Evolutionary conservation across 208 protist species (phyloP).

Genomic region (Trypanosoma caninum): DNA sequence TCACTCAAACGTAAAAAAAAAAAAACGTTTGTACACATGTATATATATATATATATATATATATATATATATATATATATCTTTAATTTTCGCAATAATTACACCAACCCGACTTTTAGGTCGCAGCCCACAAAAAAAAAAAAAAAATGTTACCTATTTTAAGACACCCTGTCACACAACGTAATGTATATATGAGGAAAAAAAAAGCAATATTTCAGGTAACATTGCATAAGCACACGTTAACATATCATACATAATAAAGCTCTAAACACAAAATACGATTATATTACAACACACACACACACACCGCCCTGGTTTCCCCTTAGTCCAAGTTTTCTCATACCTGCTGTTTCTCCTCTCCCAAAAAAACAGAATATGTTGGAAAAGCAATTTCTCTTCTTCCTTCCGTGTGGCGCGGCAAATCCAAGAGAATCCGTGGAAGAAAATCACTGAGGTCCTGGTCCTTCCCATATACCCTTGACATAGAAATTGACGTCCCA

Average conservation of each 20-base stretch:
- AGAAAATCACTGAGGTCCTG: constrained; percentile 85
- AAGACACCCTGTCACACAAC: too few species aligned
- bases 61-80: not conserved
- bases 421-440: constrained; percentile 72
- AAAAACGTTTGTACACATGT: not conserved
- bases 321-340: too few species aligned
- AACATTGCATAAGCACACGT: too few species aligned
- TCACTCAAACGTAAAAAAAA: not conserved
- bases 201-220: too few species aligned
- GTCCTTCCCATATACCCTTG: constrained; percentile 71
- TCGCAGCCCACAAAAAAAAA: not conserved
- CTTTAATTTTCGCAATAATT: too few species aligned
- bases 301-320: not conserved
- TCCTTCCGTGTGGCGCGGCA: constrained; percentile 53
- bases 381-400: constrained; percentile 52
- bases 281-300: too few species aligned
- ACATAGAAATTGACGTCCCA: constrained; percentile 66
- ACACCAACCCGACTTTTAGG: too few species aligned
- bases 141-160: too few species aligned
- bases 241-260: too few species aligned
- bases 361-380: constrained; percentile 38
- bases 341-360: not conserved
- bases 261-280: too few species aligned
- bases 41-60: not conserved
- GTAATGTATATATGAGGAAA: too few species aligned